A percentile compares a stretch with the other conserved stretches of the same genome.
Conservation (phyloP, 371 early-diverging fungal genomes). For the Haplosporangium sp. region DNA sequence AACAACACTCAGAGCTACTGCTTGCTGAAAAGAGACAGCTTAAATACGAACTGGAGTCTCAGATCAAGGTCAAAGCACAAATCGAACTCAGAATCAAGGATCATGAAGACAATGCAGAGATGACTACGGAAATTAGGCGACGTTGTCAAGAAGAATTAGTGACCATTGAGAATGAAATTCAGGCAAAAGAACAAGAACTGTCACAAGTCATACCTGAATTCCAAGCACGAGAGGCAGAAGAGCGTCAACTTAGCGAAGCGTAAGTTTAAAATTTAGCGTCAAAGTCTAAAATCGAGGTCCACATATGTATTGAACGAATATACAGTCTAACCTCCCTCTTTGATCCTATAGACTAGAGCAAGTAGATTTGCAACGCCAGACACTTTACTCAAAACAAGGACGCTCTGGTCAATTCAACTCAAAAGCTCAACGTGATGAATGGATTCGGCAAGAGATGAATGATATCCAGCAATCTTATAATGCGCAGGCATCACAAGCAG, state of each 20-base stretch:
- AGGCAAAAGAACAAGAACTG: constrained; percentile 66
- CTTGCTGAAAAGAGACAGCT: constrained; percentile 70
- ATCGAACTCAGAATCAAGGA: constrained; percentile 69
- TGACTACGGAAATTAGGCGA: constrained; percentile 50
- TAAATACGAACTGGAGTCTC: constrained; percentile 65
- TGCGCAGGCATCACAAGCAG: constrained; percentile 63
- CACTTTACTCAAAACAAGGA: constrained; percentile 86
- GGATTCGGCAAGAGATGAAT: constrained; percentile 77
- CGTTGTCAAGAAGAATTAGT: constrained; percentile 59
- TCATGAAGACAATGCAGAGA: constrained; percentile 63
- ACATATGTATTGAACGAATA: too few relatives aligned
- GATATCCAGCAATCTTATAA: constrained; percentile 66
- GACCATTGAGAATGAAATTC: constrained; percentile 69
- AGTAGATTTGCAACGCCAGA: constrained; percentile 64
- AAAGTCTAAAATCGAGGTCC: background rate
- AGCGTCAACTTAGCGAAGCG: constrained; percentile 61
- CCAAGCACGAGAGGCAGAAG: constrained; percentile 60
- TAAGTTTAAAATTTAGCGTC: constrained; percentile 27
- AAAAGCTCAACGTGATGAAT: constrained; percentile 80
- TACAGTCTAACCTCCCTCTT: background rate
- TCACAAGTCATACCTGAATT: constrained; percentile 64
- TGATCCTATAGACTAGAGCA: constrained; percentile 53
- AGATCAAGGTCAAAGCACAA: constrained; percentile 67
- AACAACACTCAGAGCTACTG: constrained; percentile 61
- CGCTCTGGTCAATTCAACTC: constrained; percentile 80